Evolutionary conservation across 768 basidiomycete genomes (phyloP).

Genomic region (Sistotremastrum niveocremeum): DNA sequence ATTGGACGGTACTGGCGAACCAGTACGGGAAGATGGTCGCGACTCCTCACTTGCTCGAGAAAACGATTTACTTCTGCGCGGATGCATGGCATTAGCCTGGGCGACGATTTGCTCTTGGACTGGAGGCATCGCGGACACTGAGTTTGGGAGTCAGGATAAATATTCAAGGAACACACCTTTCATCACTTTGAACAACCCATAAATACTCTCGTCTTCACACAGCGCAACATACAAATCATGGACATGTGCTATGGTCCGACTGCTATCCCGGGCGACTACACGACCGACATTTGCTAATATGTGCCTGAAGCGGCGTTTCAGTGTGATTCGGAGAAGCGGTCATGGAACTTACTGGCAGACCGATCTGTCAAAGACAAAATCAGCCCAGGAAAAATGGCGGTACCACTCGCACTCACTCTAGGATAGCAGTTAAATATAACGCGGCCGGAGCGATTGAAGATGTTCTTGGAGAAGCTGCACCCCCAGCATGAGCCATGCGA

Average conservation of each 20-base stretch:
- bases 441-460: conserved; percentile 67
- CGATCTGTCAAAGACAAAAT: conserved; percentile 36
- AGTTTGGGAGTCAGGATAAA: not conserved
- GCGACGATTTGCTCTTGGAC: conserved; percentile 71
- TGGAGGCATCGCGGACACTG: conserved; percentile 17
- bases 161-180: conserved; percentile 39
- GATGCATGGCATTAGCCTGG: conserved; percentile 30
- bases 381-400: conserved; percentile 9
- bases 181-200: conserved; percentile 75
- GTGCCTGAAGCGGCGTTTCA: conserved; percentile 37
- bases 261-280: conserved; percentile 77
- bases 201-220: conserved; percentile 82
- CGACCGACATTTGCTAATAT: conserved; percentile 71
- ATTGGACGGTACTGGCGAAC: conserved; percentile 15
- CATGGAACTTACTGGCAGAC: conserved; percentile 65
- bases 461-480: conserved; percentile 33
- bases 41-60: conserved; percentile 16
- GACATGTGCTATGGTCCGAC: conserved; percentile 55
- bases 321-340: conserved; percentile 3
- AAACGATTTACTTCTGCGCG: conserved; percentile 9
- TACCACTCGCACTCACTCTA: conserved; percentile 54
- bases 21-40: conserved; percentile 19
- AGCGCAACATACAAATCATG: conserved; percentile 80
- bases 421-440: conserved; percentile 80
- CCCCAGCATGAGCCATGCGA: conserved; percentile 40